Evolutionary conservation across 305 asterid species (phyloP).

Genomic region (Fraxinus ornus): DNA sequence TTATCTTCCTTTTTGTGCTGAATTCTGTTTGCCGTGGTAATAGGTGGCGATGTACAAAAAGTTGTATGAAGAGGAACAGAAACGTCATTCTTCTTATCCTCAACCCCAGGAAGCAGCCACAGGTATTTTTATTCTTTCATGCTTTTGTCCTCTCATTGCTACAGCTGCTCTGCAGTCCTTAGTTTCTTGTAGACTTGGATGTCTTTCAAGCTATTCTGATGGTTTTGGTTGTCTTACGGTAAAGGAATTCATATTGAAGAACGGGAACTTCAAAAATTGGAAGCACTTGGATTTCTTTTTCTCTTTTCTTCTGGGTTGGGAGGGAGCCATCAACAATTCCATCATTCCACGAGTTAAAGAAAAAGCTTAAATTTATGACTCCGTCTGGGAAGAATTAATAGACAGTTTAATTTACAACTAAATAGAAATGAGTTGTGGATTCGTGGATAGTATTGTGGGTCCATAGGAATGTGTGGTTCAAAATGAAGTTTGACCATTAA

Average conservation of each 20-base stretch:
- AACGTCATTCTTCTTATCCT: slow-evolving; percentile 42
- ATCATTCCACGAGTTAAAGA: background rate
- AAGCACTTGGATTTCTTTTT: background rate
- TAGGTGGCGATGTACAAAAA: slow-evolving; percentile 92
- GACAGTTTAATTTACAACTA: background rate
- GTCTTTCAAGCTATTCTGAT: background rate
- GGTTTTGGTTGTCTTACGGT: background rate
- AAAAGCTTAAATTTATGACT: background rate
- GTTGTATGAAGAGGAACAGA: slow-evolving; percentile 80
- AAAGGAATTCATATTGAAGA: background rate
- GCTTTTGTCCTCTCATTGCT: slow-evolving; percentile 5
- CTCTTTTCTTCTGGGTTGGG: background rate
- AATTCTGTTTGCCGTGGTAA: slow-evolving; percentile 9
- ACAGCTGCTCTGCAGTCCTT: slow-evolving; percentile 1
- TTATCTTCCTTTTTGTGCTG: background rate
- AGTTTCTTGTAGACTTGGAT: slow-evolving; percentile 14
- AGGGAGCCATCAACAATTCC: background rate
- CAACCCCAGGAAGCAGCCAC: slow-evolving; percentile 42
- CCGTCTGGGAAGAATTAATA: background rate
- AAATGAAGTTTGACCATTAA: background rate
- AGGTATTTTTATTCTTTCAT: slow-evolving; percentile 39
- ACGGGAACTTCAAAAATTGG: background rate
- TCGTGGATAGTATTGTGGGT: background rate
- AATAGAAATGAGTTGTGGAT: background rate
- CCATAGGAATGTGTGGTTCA: background rate